A percentile compares a stretch with the other conserved stretches of the same genome.
These are phyloP conservation scores for Puya raimondii DNA, from an alignment of 176 grass and related monocot genomes.

Conservation along the genomic window DNA sequence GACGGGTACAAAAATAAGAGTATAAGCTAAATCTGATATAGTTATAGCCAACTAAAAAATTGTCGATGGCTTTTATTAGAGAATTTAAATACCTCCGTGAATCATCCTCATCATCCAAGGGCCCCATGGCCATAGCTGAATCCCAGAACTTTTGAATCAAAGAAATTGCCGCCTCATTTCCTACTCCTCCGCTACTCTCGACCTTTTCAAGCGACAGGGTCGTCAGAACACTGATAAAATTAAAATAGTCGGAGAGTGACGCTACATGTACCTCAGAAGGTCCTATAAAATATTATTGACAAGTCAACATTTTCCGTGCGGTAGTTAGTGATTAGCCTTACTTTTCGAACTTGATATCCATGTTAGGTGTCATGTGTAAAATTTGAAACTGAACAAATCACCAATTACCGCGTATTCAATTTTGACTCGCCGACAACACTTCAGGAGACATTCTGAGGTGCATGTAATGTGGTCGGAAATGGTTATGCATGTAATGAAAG, in stretches of 20 bases:
- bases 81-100: conserved; percentile 33
- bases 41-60: neutral
- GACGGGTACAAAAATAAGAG: neutral
- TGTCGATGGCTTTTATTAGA: neutral
- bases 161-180: conserved; percentile 30
- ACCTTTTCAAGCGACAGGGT: conserved; percentile 21
- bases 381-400: too few species aligned
- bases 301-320: too few species aligned
- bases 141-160: conserved; percentile 82
- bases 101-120: conserved; percentile 44
- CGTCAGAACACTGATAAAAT: neutral
- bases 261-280: too few species aligned
- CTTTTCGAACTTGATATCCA: too few species aligned
- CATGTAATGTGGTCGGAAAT: neutral
- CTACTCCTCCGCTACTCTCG: conserved; percentile 25
- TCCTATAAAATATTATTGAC: too few species aligned
- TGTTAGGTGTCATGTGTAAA: too few species aligned
- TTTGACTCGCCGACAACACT: neutral
- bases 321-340: too few species aligned
- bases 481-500: neutral
- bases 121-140: conserved; percentile 45
- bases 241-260: too few species aligned
- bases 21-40: neutral
- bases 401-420: neutral
- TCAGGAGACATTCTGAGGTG: neutral